Conservation (phyloP, 768 basidiomycete species). For the Hemileccinum rubropunctum region DNA sequence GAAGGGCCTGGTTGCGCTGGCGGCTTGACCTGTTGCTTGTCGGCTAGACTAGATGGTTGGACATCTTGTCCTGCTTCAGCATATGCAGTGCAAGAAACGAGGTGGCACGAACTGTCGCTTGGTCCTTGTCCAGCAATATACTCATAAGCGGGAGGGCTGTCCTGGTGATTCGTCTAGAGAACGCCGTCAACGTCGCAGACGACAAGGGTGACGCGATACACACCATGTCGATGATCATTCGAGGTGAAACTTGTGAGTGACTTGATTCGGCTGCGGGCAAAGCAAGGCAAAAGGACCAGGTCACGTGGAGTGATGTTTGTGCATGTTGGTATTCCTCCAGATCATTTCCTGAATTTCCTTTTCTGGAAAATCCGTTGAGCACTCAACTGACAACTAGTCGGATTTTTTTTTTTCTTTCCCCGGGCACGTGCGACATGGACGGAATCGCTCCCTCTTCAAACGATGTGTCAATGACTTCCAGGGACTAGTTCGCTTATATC, state of each 20-base stretch:
- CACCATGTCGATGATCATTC: slow-evolving; percentile 33
- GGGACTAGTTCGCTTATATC: slow-evolving; percentile 73
- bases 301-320: slow-evolving; percentile 20
- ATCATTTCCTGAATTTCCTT: slow-evolving; percentile 10
- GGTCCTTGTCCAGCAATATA: slow-evolving; percentile 28
- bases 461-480: slow-evolving; percentile 62
- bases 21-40: slow-evolving; percentile 14
- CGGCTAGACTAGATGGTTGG: background rate
- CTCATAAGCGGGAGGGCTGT: slow-evolving; percentile 54
- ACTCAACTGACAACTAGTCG: background rate
- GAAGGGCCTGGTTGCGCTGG: slow-evolving; percentile 3
- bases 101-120: slow-evolving; percentile 24
- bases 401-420: slow-evolving; percentile 4
- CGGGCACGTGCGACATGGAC: slow-evolving; percentile 22
- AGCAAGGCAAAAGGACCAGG: background rate
- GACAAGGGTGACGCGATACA: background rate
- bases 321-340: slow-evolving; percentile 9
- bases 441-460: slow-evolving; percentile 31
- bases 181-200: background rate
- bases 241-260: background rate
- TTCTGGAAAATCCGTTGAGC: slow-evolving; percentile 3
- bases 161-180: slow-evolving; percentile 18
- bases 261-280: background rate
- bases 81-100: background rate
- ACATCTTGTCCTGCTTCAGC: slow-evolving; percentile 10